phyloP scores from a whole-genome alignment of 306 rosid genomes.

The Carpinus viminea region DNA sequence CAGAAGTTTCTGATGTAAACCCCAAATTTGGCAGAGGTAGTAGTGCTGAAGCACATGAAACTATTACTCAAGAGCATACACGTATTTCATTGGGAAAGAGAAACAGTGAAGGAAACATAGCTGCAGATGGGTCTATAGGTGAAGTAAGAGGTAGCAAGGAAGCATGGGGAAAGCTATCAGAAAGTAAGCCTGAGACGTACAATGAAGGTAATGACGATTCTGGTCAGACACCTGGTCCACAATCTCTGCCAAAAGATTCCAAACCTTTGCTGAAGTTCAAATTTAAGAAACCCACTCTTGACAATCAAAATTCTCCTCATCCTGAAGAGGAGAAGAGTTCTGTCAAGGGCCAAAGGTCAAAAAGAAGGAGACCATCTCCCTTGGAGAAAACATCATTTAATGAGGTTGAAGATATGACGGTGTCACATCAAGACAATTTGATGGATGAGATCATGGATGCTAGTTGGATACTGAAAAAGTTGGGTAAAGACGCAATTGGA shows the following conservation, averaged over 20 bases:
- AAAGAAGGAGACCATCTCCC: slow-evolving; percentile 86
- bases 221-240: slow-evolving; percentile 45
- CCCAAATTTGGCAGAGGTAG: slow-evolving; percentile 46
- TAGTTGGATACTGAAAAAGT: slow-evolving; percentile 90
- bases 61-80: slow-evolving; percentile 35
- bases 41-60: slow-evolving; percentile 49
- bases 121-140: slow-evolving; percentile 35
- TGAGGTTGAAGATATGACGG: slow-evolving; percentile 49
- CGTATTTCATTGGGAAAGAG: slow-evolving; percentile 42
- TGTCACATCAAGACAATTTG: slow-evolving; percentile 51
- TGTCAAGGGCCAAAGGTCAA: slow-evolving; percentile 93
- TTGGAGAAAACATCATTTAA: slow-evolving; percentile 58
- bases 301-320: slow-evolving; percentile 61
- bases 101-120: slow-evolving; percentile 39
- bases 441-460: slow-evolving; percentile 93
- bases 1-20: slow-evolving; percentile 51
- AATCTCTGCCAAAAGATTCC: slow-evolving; percentile 69
- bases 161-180: slow-evolving; percentile 54
- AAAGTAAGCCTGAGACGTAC: slow-evolving; percentile 47
- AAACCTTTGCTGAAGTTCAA: slow-evolving; percentile 79
- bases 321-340: slow-evolving; percentile 76
- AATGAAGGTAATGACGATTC: slow-evolving; percentile 46
- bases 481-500: slow-evolving; percentile 95
- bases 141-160: slow-evolving; percentile 51
- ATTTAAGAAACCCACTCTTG: slow-evolving; percentile 70